Base-by-base conservation (phyloP, 805 yeast genomes). In the Wickerhamomyces mucosus region DNA sequence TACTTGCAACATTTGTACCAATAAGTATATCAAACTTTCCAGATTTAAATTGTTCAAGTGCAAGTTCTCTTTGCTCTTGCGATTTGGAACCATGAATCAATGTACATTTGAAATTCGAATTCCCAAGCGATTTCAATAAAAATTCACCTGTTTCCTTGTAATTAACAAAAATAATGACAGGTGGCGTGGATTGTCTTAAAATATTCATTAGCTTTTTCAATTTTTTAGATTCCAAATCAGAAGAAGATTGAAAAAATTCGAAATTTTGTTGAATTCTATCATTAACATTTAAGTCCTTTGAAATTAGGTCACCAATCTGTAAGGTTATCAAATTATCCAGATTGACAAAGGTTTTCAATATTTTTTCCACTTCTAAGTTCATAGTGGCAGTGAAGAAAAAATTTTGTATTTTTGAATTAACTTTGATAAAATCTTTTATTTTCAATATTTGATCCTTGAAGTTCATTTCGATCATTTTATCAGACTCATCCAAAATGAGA, bases 341-440 rank as follows among this genome's bases (percentile, higher is more conserved):
- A 13, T 23, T 15, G 16, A 23, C 26, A 13, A 23, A 23, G 16
- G 13, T 16, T 13, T 13, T 23, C 16, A 23, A 13, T 4, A 23
- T 16, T 12, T 23, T 23, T 11, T 23, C 26, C 7, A 86, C 76
- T 1, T 73, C 65, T 0, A 75, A 67, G 0, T 95, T 81, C 74
- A 89, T 76, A 0, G 98, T 92, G 0, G 97, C 97, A 0, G 96
- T 83, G 55, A 84, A 89, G 95, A 89, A 81, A 72, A 85, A 67
- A 0, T 94, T 83, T 30, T 75, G 77, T 32, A 78, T 53, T 18
- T 60, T 59, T 28, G 35, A 54, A 1, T 84, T 21, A 9, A 15
- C 81, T 4, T 28, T 79, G n/a, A 83, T 59, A 22, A 59, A 59
- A 4, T 59, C 61, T 31, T 81, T 53, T 12, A 89, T 73, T 26